Evolutionary conservation across 2,329 filamentous ascomycete species (phyloP).

Genomic region (Microdochium nivale): DNA sequence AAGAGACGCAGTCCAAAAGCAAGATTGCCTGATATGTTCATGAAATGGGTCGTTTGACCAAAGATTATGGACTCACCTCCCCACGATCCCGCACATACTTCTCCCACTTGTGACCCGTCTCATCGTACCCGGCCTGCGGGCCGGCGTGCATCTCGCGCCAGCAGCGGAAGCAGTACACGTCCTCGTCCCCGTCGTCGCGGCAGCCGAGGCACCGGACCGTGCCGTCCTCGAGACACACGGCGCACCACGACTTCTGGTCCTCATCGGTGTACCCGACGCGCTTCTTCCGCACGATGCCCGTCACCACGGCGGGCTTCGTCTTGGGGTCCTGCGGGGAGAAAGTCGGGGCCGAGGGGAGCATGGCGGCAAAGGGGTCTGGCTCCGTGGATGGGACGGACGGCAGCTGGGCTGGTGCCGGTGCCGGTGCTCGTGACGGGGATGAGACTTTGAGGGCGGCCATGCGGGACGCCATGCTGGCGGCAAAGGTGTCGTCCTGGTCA

Average conservation of each 20-base stretch:
- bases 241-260: constrained; percentile 70
- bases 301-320: constrained; percentile 39
- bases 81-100: constrained; percentile 36
- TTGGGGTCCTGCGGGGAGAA: constrained; percentile 27
- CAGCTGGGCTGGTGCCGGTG: constrained; percentile 10
- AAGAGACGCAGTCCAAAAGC: not conserved
- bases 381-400: constrained; percentile 6
- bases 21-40: not conserved
- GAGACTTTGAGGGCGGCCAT: constrained; percentile 41
- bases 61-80: not conserved
- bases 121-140: constrained; percentile 60
- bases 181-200: constrained; percentile 36
- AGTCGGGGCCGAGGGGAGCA: constrained; percentile 1
- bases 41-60: no score
- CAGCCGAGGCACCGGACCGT: constrained; percentile 66
- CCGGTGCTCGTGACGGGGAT: not conserved
- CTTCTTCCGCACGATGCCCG: constrained; percentile 9
- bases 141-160: constrained; percentile 76
- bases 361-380: not conserved
- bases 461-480: constrained; percentile 39
- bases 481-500: constrained; percentile 22
- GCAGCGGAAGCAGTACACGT: constrained; percentile 65
- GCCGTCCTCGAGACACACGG: constrained; percentile 74
- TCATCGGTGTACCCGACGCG: constrained; percentile 49
- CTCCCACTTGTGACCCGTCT: constrained; percentile 59